phyloP scores from a whole-genome alignment of 1,284 basidiomycete species.

The Irpex sp. region DNA sequence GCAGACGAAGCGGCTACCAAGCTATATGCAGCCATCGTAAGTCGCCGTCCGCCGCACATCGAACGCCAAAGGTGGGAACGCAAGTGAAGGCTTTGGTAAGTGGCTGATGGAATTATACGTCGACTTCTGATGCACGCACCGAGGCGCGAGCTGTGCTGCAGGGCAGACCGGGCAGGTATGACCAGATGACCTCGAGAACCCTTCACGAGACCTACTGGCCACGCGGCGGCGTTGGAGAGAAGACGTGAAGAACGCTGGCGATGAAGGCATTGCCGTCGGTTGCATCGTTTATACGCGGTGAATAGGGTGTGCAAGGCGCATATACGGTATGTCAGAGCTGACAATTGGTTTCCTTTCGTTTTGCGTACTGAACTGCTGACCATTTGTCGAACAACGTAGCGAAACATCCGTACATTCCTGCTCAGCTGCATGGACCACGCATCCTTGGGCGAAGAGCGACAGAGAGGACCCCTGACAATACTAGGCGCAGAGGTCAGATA shows the following conservation, averaged over 20 bases:
- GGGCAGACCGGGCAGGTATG: background rate
- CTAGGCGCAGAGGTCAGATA: no score
- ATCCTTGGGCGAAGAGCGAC: no score
- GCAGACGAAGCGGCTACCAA: no score
- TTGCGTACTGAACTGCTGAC: background rate
- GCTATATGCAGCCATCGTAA: no score
- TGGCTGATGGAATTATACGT: background rate
- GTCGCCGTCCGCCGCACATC: no score
- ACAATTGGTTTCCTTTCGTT: background rate
- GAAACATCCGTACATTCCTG: no score
- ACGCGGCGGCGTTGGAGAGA: background rate
- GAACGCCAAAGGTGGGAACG: background rate
- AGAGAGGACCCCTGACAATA: no score
- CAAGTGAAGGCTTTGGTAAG: background rate
- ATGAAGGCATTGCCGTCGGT: background rate
- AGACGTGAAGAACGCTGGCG: no score
- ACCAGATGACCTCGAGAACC: background rate
- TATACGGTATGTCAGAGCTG: background rate
- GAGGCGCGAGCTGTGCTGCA: background rate
- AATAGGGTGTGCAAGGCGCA: background rate
- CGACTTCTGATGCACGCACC: background rate
- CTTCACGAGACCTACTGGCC: background rate
- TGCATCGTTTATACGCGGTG: background rate
- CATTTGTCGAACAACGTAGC: background rate
- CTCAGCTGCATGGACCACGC: no score